Base-by-base conservation (phyloP, 768 basidiomycete species). In the Sporobolomyces phaffii region DNA sequence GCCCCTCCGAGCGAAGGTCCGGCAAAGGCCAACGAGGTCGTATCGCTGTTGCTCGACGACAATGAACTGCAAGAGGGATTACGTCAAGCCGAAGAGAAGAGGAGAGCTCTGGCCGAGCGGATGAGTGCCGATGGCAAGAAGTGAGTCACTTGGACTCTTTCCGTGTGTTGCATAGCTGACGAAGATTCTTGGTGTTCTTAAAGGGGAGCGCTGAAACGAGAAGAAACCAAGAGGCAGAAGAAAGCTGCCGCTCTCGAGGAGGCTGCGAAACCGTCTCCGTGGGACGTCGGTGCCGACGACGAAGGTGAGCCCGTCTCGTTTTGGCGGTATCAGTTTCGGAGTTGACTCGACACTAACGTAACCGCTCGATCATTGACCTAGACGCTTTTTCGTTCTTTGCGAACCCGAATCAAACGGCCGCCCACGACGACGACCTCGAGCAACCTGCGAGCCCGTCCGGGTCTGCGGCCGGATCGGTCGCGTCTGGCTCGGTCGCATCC, bases 1-100 rank as follows among this genome's bases (percentile, higher is more conserved):
- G 59, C 65, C 0, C 53, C 64, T 20, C 66, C 66, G 29, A 62
- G 56, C 44, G 66, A 71, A 52, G 67, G 62, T 20, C 62, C 62
- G 1, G 93, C 90, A 79, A 97, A 96, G 79, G 91, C 85, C 68
- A 93, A 90, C 79, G 96, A 99, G 77, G 96, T 99, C 60, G 94
- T 94, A 20, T 91, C 92, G 68, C 78, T 99, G 49, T 81, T 99
- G 54, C 83, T 99, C 74, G 93, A 91, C 74, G 93, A 97, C 73
- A 91, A 96, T 73, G 93, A 98, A 74, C 78, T 97, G 20, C 90
- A 75, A 24, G 79, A 78, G 38, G 75, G 73, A 3, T 73, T 79
- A 22, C 68, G 68, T 22, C 74, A 68, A 22, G 65, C 69, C 17
- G 72, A 75, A 49, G 76, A 75, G 11, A 76, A 76, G 54, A 74